Evolutionary conservation across 768 basidiomycete species (phyloP), one percentile per base, ranked within the genome.

Genomic region (Lyophyllum atratum): DNA sequence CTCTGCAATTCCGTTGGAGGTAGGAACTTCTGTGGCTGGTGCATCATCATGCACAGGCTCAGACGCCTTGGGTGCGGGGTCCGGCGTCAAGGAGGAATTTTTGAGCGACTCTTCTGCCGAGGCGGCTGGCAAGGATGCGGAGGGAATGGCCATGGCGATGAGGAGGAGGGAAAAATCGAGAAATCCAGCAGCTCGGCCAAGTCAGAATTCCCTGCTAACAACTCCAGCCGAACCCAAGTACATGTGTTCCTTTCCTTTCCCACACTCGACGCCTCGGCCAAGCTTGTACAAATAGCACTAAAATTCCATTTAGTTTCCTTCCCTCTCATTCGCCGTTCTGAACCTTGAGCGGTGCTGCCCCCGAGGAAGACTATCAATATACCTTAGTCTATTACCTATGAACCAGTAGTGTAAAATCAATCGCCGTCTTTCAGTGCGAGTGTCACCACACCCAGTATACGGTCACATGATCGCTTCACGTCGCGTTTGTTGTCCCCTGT

Each of bases 161-260:
- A 42, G 37, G 22, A 33, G 52, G 43, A 26, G 19, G 43, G 31
- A 53, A 39, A 50, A 52, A 52, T 29, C 25, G 34, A 55, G 39
- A 22, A 49, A 55, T 33, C 17, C 34, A 25, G 52, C 40, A 46
- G 51, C 45, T 54, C 55, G 40, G 53, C 56, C 43, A 60, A 58
- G 37, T 47, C 17, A 45, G 42, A 59, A 55, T 58, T 60, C 40
- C 40, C 49, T 56, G 47, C 40, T 26, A 33, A 47, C 55, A 58
- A 56, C 58, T n/a, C 55, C 59, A 54, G 49, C 37, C 50, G 46
- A n/a, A 50, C 43, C 11, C 34, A 21, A 21, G 29, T 51, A 42
- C 59, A 58, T 61, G 59, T 63, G 61, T 59, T 51, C 59, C 49
- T 37, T 9, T 39, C 19, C 11, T 0, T 59, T 64, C 61, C 61